A percentile compares a stretch with the other conserved stretches of the same genome.
These are phyloP conservation scores for Podosphaera fusca DNA, from an alignment of 2,329 filamentous ascomycete genomes.

Conservation along the genomic window DNA sequence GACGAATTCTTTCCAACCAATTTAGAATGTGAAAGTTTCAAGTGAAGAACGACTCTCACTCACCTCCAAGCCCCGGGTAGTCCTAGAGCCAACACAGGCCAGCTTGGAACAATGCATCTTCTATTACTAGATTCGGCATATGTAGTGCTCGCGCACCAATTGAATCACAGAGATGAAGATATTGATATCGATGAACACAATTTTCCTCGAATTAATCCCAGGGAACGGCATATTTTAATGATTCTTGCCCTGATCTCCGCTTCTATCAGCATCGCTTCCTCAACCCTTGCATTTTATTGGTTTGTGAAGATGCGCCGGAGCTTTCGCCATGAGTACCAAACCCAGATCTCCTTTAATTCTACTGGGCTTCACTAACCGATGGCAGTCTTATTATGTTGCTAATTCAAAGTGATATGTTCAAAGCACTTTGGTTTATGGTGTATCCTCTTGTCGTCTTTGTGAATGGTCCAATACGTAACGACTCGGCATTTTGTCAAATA, in stretches of 20 bases:
- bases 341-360: background rate
- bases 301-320: slow-evolving; percentile 50
- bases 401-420: slow-evolving; percentile 49
- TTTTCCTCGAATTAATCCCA: background rate
- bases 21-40: background rate
- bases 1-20: background rate
- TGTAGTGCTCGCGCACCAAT: background rate
- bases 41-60: background rate
- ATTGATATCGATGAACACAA: background rate
- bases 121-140: background rate
- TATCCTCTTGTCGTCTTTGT: slow-evolving; percentile 36
- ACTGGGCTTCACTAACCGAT: slow-evolving; percentile 4
- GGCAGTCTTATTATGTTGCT: slow-evolving; percentile 49
- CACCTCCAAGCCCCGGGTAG: background rate
- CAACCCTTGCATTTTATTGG: slow-evolving; percentile 40
- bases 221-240: slow-evolving; percentile 9
- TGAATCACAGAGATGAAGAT: background rate
- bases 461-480: slow-evolving; percentile 25
- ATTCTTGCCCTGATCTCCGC: slow-evolving; percentile 18
- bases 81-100: background rate
- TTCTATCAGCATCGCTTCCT: slow-evolving; percentile 31
- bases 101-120: background rate
- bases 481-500: slow-evolving; percentile 38
- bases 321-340: slow-evolving; percentile 48
- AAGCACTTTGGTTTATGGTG: slow-evolving; percentile 43